These are phyloP conservation scores for Penicillium maclennaniae DNA, from an alignment of 495 filamentous ascomycete genomes.

Conservation along the genomic window DNA sequence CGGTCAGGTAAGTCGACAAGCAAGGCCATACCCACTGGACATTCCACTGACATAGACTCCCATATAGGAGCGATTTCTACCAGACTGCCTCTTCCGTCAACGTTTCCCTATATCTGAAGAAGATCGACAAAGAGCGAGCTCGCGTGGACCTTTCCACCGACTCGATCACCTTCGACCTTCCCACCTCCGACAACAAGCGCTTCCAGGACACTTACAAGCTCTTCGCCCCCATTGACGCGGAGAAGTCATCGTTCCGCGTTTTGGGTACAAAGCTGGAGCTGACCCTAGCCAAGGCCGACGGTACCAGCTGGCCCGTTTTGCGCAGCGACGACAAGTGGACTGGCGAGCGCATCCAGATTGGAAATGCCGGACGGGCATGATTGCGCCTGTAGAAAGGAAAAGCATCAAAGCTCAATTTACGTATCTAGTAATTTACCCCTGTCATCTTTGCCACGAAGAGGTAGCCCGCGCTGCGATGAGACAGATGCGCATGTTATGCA, in stretches of 20 bases:
- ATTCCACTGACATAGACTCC: background rate
- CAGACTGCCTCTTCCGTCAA: conserved; percentile 84
- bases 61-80: conserved; percentile 81
- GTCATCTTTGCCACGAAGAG: background rate
- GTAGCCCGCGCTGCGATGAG: conserved; percentile 5
- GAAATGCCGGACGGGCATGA: conserved; percentile 62
- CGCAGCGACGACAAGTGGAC: conserved; percentile 75
- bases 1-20: conserved; percentile 58
- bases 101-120: conserved; percentile 92
- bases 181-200: conserved; percentile 79
- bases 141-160: conserved; percentile 61
- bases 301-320: conserved; percentile 82
- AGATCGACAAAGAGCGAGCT: conserved; percentile 79
- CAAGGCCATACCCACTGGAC: background rate
- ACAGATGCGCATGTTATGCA: background rate
- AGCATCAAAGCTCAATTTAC: background rate
- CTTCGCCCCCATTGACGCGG: conserved; percentile 70
- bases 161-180: conserved; percentile 68
- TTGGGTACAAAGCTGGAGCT: conserved; percentile 95
- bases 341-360: conserved; percentile 80
- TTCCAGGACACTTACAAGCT: conserved; percentile 72
- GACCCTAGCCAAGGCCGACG: conserved; percentile 76
- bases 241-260: conserved; percentile 73
- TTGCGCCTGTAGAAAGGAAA: conserved; percentile 1
- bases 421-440: background rate